phyloP scores from a whole-genome alignment of 371 early-diverging fungal genomes.

The Mortierella sp. region DNA sequence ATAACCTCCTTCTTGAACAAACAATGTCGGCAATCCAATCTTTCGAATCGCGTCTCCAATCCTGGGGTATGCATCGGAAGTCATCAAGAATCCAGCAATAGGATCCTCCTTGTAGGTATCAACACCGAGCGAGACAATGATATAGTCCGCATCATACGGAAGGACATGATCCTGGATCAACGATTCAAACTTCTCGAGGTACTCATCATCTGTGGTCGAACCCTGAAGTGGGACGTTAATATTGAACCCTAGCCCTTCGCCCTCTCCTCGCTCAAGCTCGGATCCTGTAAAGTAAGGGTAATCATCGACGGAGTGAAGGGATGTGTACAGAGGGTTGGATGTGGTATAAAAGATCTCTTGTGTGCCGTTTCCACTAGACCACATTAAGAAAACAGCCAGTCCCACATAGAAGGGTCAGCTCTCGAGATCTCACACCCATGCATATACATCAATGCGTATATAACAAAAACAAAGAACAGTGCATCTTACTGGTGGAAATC shows the following conservation, averaged over 20 bases:
- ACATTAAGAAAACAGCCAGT: background rate
- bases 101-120: slow-evolving; percentile 76
- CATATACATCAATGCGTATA: background rate
- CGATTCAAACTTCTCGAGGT: slow-evolving; percentile 56
- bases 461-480: background rate
- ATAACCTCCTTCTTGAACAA: slow-evolving; percentile 84
- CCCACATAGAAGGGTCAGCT: background rate
- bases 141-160: slow-evolving; percentile 60
- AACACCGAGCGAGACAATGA: slow-evolving; percentile 68
- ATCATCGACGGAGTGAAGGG: slow-evolving; percentile 63
- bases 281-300: slow-evolving; percentile 76
- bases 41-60: slow-evolving; percentile 64
- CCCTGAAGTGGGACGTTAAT: slow-evolving; percentile 76
- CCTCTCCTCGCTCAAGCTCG: slow-evolving; percentile 63
- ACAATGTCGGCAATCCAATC: slow-evolving; percentile 64
- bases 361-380: slow-evolving; percentile 75
- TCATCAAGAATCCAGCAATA: slow-evolving; percentile 71
- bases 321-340: slow-evolving; percentile 66
- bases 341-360: slow-evolving; percentile 76
- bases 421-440: too few species aligned
- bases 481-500: slow-evolving; percentile 75
- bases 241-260: slow-evolving; percentile 69
- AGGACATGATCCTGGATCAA: slow-evolving; percentile 44
- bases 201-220: slow-evolving; percentile 61
- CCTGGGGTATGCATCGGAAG: slow-evolving; percentile 61